phyloP scores from a whole-genome alignment of 2,329 filamentous ascomycete species.

The Penicillium sp. region DNA sequence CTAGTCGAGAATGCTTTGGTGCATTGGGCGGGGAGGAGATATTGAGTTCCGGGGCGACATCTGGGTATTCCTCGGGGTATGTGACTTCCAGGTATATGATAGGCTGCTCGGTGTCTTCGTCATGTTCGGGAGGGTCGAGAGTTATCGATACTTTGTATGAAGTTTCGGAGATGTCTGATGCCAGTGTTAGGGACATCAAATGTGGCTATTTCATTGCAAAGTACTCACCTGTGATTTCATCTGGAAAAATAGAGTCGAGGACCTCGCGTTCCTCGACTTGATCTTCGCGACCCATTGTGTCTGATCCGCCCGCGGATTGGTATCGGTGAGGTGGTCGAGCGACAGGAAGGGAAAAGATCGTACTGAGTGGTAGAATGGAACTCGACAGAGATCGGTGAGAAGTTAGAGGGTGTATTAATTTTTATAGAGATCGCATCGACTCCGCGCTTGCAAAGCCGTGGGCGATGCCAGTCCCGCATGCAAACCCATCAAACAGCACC shows the following conservation, averaged over 20 bases:
- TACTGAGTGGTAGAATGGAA: neutral
- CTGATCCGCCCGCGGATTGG: conserved; percentile 28
- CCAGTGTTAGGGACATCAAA: conserved; percentile 13
- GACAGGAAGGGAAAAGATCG: neutral
- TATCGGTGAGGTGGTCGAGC: conserved; percentile 12
- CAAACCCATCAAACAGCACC: conserved; percentile 40
- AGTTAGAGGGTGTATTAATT: neutral
- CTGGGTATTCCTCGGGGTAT: conserved; percentile 87
- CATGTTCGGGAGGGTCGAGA: conserved; percentile 69
- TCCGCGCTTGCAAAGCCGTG: conserved; percentile 9
- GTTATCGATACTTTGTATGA: conserved; percentile 80
- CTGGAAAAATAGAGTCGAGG: conserved; percentile 95
- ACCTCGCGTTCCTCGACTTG: conserved; percentile 95
- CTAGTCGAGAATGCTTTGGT: conserved; percentile 66
- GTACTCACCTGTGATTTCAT: conserved; percentile 79
- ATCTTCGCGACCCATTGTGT: conserved; percentile 62
- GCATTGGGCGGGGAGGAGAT: conserved; percentile 68
- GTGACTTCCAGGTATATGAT: conserved; percentile 75
- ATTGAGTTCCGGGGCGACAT: conserved; percentile 77
- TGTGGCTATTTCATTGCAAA: neutral
- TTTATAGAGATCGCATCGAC: conserved; percentile 11
- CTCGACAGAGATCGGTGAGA: neutral
- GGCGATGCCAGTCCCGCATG: conserved; percentile 33
- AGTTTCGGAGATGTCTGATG: conserved; percentile 75
- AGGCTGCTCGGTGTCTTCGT: conserved; percentile 58